Conservation (phyloP, 1,284 basidiomycete genomes). For the Cryptococcus sp. region DNA sequence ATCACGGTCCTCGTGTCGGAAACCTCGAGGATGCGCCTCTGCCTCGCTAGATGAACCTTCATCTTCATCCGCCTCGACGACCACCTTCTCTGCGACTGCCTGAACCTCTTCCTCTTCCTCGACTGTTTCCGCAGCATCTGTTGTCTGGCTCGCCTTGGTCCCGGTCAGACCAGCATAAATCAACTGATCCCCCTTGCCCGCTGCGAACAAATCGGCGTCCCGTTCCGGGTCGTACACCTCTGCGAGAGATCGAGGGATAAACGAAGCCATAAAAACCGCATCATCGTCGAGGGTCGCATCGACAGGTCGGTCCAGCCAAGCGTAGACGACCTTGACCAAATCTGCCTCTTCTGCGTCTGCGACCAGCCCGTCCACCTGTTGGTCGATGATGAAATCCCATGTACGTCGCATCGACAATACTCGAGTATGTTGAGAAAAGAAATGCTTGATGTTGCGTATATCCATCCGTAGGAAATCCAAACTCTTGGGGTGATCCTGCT, state of each 20-base stretch:
- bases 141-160: slow-evolving; percentile 46
- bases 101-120: slow-evolving; percentile 14
- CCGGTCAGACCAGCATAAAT: slow-evolving; percentile 84
- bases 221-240: slow-evolving; percentile 90
- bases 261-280: slow-evolving; percentile 76
- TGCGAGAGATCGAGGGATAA: slow-evolving; percentile 85
- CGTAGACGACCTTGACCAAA: slow-evolving; percentile 46
- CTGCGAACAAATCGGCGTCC: slow-evolving; percentile 67
- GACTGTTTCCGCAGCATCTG: too few species aligned
- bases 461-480: slow-evolving; percentile 95
- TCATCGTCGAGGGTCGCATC: slow-evolving; percentile 54
- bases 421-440: slow-evolving; percentile 60
- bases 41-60: slow-evolving; percentile 44
- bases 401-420: slow-evolving; percentile 74
- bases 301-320: slow-evolving; percentile 53
- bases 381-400: slow-evolving; percentile 82
- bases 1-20: slow-evolving; percentile 85
- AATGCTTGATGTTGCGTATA: slow-evolving; percentile 88
- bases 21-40: slow-evolving; percentile 59
- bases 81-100: slow-evolving; percentile 11
- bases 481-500: slow-evolving; percentile 93
- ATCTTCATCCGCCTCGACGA: slow-evolving; percentile 41
- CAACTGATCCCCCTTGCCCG: slow-evolving; percentile 64
- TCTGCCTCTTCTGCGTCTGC: slow-evolving; percentile 43
- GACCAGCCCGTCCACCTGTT: slow-evolving; percentile 20